Evolutionary conservation across 2,329 filamentous ascomycete genomes (phyloP).

Genomic region (Ophioceras dolichostomum): DNA sequence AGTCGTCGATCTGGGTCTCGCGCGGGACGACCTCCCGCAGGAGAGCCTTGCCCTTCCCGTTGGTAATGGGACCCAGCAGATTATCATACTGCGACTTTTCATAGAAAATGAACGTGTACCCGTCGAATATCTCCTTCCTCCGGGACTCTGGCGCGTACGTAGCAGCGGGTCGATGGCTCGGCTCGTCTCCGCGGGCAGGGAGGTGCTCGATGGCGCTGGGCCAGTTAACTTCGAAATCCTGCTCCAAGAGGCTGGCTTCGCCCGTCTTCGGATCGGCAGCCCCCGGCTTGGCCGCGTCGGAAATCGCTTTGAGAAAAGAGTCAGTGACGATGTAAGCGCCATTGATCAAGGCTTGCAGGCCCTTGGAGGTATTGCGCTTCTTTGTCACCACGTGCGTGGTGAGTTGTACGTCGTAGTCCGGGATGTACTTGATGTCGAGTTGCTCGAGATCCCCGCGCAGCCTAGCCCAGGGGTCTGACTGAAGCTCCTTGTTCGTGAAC

Average conservation of each 20-base stretch:
- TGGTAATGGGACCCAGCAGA: conserved; percentile 61
- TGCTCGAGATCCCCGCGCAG: conserved; percentile 60
- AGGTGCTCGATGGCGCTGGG: conserved; percentile 61
- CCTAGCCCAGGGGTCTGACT: conserved; percentile 48
- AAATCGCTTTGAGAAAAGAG: conserved; percentile 62
- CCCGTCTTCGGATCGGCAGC: conserved; percentile 32
- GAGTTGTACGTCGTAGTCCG: conserved; percentile 53
- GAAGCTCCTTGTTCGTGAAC: conserved; percentile 58
- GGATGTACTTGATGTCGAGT: conserved; percentile 77
- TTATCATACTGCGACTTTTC: conserved; percentile 63
- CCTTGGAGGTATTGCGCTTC: conserved; percentile 82
- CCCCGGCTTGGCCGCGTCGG: conserved; percentile 38
- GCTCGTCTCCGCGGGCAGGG: conserved; percentile 65
- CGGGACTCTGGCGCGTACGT: conserved; percentile 58
- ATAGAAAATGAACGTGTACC: conserved; percentile 83
- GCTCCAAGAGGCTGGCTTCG: conserved; percentile 53
- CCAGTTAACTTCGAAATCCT: conserved; percentile 70
- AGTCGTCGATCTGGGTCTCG: conserved; percentile 59
- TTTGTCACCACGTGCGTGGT: conserved; percentile 85
- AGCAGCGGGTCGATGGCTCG: conserved; percentile 52
- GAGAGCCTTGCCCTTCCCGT: conserved; percentile 73
- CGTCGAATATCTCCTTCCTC: conserved; percentile 65
- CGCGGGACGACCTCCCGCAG: conserved; percentile 48
- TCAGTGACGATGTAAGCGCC: conserved; percentile 65
- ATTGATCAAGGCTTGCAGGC: conserved; percentile 75